Evolutionary conservation across 1,284 basidiomycete species (phyloP), one percentile per base, ranked within the genome.

Genomic region (Rugosomyces carneus): DNA sequence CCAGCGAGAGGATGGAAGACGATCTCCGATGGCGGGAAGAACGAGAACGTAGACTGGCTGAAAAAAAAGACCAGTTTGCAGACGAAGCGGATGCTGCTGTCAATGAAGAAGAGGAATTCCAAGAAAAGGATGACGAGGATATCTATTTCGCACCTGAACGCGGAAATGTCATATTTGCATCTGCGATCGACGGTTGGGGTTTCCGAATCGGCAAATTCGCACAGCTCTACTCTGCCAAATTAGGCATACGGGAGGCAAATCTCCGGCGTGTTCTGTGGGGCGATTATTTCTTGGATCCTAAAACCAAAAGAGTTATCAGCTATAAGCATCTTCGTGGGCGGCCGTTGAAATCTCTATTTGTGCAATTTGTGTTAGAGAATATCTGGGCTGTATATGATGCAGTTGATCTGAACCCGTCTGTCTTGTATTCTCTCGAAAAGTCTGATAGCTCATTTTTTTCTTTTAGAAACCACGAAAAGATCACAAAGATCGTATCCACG

Each of bases 151-250:
- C 93, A 1, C 96, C 96, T 0, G 89, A 95, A 59, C 80, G 83
- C 48, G 96, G 96, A 18, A 99, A 98, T 60, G 96, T 99, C 36
- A 79, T 99, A 37, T 99, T 99, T 63, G 91, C 95, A 0, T 93
- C 89, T 27, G 96, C 96, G 2, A 83, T 98, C 48, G 93, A 98
- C 60, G 93, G 94, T 2, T 99, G 96, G 95, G 96, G 94, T 0
- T 99, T 99, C 71, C 78, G 95, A 26, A 78, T 98, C 6, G 84
- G 88, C 48, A 91, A 90, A 56, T 99, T 99, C 61, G 92, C 96
- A 0, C 84, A 93, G 59, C 71, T 99, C 9, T 99, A 95, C 66
- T 87, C 91, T 1, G 76, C 81, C 19, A 98, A 97, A 66, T 78
- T 99, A 16, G 90, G 90, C 13, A 88, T 98, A 61, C 89, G 90